Conservation (phyloP, 2,329 filamentous ascomycete species). For the Xylaria sp. region DNA sequence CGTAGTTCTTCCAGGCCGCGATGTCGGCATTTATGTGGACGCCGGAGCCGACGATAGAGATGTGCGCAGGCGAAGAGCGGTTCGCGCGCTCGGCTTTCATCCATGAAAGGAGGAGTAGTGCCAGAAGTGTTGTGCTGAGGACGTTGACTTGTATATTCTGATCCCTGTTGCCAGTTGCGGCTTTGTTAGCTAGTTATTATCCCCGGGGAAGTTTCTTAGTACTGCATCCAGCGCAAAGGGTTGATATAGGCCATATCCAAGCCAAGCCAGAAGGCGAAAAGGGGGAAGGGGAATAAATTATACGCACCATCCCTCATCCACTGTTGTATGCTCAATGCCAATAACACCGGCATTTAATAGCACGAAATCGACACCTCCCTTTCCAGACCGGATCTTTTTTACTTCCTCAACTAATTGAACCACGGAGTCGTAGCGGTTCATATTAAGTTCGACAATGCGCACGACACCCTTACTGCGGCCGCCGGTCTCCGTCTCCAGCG, state of each 20-base stretch:
- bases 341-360: slow-evolving; percentile 38
- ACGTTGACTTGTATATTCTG: slow-evolving; percentile 63
- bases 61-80: slow-evolving; percentile 33
- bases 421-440: slow-evolving; percentile 36
- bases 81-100: slow-evolving; percentile 41
- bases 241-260: background rate
- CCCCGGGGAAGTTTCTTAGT: too few species aligned
- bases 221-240: background rate
- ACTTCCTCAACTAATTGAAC: slow-evolving; percentile 32
- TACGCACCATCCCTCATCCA: slow-evolving; percentile 40
- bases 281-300: background rate
- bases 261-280: background rate
- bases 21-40: slow-evolving; percentile 30
- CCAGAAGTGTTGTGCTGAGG: slow-evolving; percentile 60
- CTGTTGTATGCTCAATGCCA: slow-evolving; percentile 28
- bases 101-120: slow-evolving; percentile 56
- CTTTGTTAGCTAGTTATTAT: background rate
- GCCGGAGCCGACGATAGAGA: slow-evolving; percentile 35
- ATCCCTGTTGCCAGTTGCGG: slow-evolving; percentile 44
- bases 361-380: slow-evolving; percentile 36
- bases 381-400: slow-evolving; percentile 28
- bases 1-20: slow-evolving; percentile 28
- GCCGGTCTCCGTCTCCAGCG: slow-evolving; percentile 41
- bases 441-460: slow-evolving; percentile 35
- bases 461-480: slow-evolving; percentile 31